Evolutionary conservation across 345 rosid species (phyloP).

Genomic region (Citrus trifoliata): DNA sequence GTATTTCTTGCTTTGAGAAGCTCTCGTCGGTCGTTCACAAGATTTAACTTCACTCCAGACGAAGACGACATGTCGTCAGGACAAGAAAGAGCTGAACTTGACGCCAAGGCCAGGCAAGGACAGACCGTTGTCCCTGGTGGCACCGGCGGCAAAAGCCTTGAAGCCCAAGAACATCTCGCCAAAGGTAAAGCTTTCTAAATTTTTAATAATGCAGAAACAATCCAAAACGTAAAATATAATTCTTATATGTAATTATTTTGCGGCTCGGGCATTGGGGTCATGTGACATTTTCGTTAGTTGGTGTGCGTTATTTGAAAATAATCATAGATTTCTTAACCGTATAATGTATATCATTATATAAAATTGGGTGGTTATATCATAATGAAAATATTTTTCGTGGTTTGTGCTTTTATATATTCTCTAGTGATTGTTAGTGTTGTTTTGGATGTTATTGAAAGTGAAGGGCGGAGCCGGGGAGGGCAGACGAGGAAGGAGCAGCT

Average conservation of each 20-base stretch:
- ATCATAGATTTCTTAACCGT: too few species aligned
- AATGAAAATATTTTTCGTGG: too few species aligned
- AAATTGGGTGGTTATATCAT: too few species aligned
- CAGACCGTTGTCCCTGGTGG: slow-evolving; percentile 82
- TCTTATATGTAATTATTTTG: too few species aligned
- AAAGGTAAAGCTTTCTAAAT: slow-evolving; percentile 38
- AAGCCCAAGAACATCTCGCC: slow-evolving; percentile 87
- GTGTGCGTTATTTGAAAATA: too few species aligned
- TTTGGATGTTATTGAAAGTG: neutral
- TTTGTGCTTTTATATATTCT: too few species aligned
- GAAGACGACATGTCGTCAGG: slow-evolving; percentile 37
- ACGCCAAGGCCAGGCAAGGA: slow-evolving; percentile 67
- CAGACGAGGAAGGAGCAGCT: slow-evolving; percentile 55
- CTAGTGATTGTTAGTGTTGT: too few species aligned
- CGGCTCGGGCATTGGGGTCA: too few species aligned
- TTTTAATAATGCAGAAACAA: neutral
- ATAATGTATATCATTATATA: accelerated
- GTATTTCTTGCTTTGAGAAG: neutral
- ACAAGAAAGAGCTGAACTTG: slow-evolving; percentile 56
- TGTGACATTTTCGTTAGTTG: too few species aligned
- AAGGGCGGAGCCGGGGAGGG: slow-evolving; percentile 67
- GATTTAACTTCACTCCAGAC: slow-evolving; percentile 13
- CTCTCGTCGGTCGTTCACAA: neutral
- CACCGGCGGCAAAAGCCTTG: slow-evolving; percentile 87
- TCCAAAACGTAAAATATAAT: neutral